Base-by-base conservation (phyloP, 352 stramenopile species). In the Phytophthora cactorum region DNA sequence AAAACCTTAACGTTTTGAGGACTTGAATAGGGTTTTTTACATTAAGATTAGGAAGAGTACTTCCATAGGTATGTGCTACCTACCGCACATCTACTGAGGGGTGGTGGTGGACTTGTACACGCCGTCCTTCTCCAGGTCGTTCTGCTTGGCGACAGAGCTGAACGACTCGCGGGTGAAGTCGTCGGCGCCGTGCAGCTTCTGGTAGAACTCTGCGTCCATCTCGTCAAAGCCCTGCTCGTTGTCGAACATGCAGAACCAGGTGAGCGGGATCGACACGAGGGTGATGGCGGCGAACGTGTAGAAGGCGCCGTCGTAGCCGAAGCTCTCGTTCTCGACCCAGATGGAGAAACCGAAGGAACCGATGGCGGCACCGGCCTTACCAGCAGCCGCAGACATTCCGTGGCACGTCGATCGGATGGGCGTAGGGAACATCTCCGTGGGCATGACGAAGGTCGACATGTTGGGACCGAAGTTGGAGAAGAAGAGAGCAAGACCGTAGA, bases 381-480 rank as follows among this genome's bases (percentile, higher is more conserved):
- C 93, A 52, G 72, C 69, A 3, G 89, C 88, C 11, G 93, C 93
- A 9, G 90, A 96, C 61, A 97, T 87, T 12, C 92, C 91, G 72
- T 97, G 90, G 63, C 89, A 96, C 36, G 88, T 88, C 25, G 84
- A 93, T 14, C 91, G 82, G 65, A 97, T 92, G 46, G 92, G 79
- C 7, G 91, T 97, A 6, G 81, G 81, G 62, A 81, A 87, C 57
- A 97, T 92, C 72, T 97, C 93, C 0, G 91, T 90, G 0, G 91
- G 91, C 74, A 98, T 84, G 15, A 97, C 84, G 72, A 97, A 97
- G 5, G 89, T 97, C 29, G 89, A 92, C 53, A 72, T 84, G 70
- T 96, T 96, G 29, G 90, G 89, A 0, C 90, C 90, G 60, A 97
- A 96, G 68, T 96, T 94, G 50, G 84, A 85, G 64, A 92, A 92